Conservation (phyloP, 108 stramenopile species). For the Mayamaea pseudoterrestris region DNA sequence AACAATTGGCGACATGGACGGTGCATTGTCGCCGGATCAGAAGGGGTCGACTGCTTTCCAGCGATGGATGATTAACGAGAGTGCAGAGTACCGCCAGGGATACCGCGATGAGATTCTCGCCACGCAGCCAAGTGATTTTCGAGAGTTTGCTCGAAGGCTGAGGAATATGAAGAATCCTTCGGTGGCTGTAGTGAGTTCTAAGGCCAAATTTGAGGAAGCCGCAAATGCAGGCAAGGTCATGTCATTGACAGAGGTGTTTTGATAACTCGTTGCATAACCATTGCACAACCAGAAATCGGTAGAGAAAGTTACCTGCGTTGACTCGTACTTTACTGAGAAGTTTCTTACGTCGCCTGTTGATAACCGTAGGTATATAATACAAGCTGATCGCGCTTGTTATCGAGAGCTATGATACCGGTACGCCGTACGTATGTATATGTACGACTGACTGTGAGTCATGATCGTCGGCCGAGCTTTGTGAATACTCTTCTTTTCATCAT, state of each 20-base stretch:
- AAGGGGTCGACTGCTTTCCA: constrained; percentile 72
- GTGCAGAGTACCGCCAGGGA: constrained; percentile 69
- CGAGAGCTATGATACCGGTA: too few species aligned
- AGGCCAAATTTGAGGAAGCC: constrained; percentile 78
- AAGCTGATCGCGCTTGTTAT: too few species aligned
- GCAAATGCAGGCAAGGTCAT: constrained; percentile 61
- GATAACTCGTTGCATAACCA: constrained; percentile 10
- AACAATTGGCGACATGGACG: constrained; percentile 91
- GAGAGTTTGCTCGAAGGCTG: constrained; percentile 73
- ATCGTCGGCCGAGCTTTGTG: too few species aligned
- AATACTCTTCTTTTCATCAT: too few species aligned
- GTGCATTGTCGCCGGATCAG: constrained; percentile 76
- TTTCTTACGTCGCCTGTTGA: too few species aligned
- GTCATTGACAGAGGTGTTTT: constrained; percentile 40
- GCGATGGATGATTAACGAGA: constrained; percentile 76
- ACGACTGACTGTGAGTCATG: too few species aligned
- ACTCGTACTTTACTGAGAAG: too few species aligned
- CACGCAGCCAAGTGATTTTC: constrained; percentile 82
- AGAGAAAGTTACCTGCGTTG: too few species aligned
- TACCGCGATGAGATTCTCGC: constrained; percentile 81
- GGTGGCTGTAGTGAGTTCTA: constrained; percentile 81
- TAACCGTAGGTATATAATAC: too few species aligned
- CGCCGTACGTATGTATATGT: too few species aligned
- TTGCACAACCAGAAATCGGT: too few species aligned
- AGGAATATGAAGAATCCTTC: constrained; percentile 71